phyloP scores from a whole-genome alignment of 768 basidiomycete species.

The Termitomyces sp. region DNA sequence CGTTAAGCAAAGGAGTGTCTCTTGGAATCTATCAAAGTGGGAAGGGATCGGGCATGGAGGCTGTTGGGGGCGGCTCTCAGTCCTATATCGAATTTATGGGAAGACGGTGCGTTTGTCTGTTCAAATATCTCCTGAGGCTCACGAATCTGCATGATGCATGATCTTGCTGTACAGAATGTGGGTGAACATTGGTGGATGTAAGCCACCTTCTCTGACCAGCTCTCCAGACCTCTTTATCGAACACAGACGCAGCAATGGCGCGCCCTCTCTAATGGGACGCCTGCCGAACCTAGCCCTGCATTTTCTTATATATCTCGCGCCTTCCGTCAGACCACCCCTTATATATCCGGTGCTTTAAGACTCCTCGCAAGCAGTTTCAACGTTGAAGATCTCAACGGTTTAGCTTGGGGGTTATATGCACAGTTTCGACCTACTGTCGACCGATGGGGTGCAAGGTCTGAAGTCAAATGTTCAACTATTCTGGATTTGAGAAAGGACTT shows the following conservation, averaged over 20 bases:
- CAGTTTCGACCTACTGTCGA: slow-evolving; percentile 80
- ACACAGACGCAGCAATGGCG: slow-evolving; percentile 71
- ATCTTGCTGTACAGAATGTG: slow-evolving; percentile 17
- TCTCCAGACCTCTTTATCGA: slow-evolving; percentile 68
- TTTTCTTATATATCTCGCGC: slow-evolving; percentile 80
- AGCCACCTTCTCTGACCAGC: background rate
- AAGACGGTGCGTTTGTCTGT: slow-evolving; percentile 38
- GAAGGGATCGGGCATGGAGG: slow-evolving; percentile 50
- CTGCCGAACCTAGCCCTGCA: slow-evolving; percentile 66
- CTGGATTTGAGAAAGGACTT: slow-evolving; percentile 45
- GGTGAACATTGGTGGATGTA: background rate
- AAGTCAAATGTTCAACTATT: slow-evolving; percentile 65
- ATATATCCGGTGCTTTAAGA: slow-evolving; percentile 71
- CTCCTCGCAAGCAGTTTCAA: slow-evolving; percentile 59
- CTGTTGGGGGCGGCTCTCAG: slow-evolving; percentile 52
- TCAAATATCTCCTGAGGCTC: background rate
- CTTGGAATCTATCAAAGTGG: slow-evolving; percentile 68
- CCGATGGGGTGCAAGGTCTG: slow-evolving; percentile 81
- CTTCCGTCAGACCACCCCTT: slow-evolving; percentile 73
- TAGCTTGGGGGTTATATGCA: slow-evolving; percentile 76
- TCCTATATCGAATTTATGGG: slow-evolving; percentile 88
- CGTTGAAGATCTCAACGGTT: slow-evolving; percentile 50
- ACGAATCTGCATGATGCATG: slow-evolving; percentile 28
- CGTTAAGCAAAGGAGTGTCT: slow-evolving; percentile 76
- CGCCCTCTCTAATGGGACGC: slow-evolving; percentile 66